phyloP scores from a whole-genome alignment of 1,139 yeast species.

The Taiozyma onychis region DNA sequence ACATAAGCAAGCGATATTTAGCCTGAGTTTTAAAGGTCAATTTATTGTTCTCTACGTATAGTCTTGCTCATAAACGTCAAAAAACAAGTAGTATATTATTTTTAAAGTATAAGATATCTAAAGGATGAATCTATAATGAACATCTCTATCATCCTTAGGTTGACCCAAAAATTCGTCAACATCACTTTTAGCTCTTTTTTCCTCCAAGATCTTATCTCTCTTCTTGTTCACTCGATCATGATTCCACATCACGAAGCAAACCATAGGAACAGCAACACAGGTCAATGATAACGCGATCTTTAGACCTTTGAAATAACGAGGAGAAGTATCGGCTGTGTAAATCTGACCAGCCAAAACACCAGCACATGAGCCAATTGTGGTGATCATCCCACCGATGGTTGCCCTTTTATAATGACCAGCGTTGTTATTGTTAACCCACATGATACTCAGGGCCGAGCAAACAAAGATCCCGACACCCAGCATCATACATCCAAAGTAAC shows the following conservation, averaged over 20 bases:
- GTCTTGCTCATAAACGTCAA: background rate
- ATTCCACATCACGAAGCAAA: constrained; percentile 15
- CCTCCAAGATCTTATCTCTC: constrained; percentile 8
- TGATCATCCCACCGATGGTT: constrained; percentile 38
- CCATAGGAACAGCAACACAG: constrained; percentile 17
- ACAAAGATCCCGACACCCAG: constrained; percentile 37
- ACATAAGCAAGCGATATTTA: background rate
- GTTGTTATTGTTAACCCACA: constrained; percentile 41
- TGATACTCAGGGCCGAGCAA: constrained; percentile 37
- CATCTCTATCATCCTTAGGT: constrained; percentile 21
- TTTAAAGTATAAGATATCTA: background rate
- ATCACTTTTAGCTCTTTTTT: constrained; percentile 9
- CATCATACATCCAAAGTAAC: constrained; percentile 44
- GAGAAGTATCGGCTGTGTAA: constrained; percentile 27
- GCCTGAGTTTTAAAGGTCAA: background rate
- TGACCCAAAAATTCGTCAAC: constrained; percentile 5
- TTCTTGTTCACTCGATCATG: constrained; percentile 13
- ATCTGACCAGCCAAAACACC: constrained; percentile 45
- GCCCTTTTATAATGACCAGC: constrained; percentile 43
- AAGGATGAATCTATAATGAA: constrained; percentile 16
- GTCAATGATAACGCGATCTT: constrained; percentile 17
- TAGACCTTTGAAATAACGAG: constrained; percentile 31
- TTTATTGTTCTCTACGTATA: background rate
- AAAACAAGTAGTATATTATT: background rate
- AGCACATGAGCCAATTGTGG: constrained; percentile 39